phyloP scores from a whole-genome alignment of 202 grass and related monocot genomes.

The Setaria viridis region DNA sequence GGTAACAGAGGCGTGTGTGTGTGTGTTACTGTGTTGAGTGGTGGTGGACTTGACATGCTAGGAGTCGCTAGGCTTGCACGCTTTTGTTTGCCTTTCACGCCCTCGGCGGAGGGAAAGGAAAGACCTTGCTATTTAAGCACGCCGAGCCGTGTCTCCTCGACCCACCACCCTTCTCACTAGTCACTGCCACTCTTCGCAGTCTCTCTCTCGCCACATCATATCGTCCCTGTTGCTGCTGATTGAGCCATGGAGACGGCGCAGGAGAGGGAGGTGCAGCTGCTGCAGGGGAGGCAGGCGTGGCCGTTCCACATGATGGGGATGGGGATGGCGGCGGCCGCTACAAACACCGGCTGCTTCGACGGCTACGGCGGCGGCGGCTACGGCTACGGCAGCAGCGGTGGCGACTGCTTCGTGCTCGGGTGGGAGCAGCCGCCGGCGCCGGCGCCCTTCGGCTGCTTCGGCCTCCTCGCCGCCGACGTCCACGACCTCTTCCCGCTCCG shows the following conservation, averaged over 20 bases:
- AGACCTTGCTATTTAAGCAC: slow-evolving; percentile 76
- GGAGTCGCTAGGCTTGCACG: not conserved
- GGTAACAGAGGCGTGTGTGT: not conserved
- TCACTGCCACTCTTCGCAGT: too few relatives aligned
- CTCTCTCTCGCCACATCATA: not conserved
- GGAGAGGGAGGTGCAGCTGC: slow-evolving; percentile 52
- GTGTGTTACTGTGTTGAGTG: not conserved
- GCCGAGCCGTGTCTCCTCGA: slow-evolving; percentile 9
- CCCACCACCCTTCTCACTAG: not conserved
- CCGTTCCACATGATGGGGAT: slow-evolving; percentile 46
- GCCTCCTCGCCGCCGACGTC: slow-evolving; percentile 43
- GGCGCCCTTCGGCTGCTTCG: slow-evolving; percentile 37
- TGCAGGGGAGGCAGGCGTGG: slow-evolving; percentile 57
- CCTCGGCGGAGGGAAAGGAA: slow-evolving; percentile 27
- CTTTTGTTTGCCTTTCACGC: slow-evolving; percentile 40
- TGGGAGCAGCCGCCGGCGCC: slow-evolving; percentile 42
- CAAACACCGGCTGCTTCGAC: slow-evolving; percentile 7
- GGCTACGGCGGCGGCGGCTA: not conserved
- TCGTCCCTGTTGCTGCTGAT: too few relatives aligned
- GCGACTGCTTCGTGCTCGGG: slow-evolving; percentile 42
- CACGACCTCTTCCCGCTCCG: slow-evolving; percentile 57
- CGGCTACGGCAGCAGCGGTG: not conserved
- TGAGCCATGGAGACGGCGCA: slow-evolving; percentile 47
- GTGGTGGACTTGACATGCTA: slow-evolving; percentile 46
- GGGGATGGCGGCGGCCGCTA: not conserved